These are phyloP conservation scores for Pleurostoma richardsiae DNA, from an alignment of 2,329 filamentous ascomycete genomes.

Conservation along the genomic window DNA sequence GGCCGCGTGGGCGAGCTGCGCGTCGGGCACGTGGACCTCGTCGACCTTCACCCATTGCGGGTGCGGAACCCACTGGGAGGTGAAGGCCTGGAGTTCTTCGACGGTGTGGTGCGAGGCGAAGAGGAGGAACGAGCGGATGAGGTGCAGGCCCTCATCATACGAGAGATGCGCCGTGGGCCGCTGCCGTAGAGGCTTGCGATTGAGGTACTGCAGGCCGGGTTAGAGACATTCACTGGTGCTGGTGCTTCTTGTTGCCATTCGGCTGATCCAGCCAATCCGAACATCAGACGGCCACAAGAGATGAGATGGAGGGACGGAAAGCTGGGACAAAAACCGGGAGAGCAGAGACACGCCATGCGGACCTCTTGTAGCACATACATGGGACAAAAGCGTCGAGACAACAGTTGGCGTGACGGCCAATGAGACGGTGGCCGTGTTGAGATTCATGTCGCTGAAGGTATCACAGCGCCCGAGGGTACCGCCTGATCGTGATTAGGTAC, in stretches of 20 bases:
- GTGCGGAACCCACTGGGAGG: constrained; percentile 83
- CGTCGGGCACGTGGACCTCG: constrained; percentile 57
- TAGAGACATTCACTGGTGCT: no score
- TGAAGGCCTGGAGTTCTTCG: constrained; percentile 90
- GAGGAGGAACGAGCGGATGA: constrained; percentile 80
- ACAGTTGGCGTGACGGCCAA: constrained; percentile 84
- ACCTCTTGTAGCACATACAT: constrained; percentile 53
- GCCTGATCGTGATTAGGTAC: no score
- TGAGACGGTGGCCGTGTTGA: constrained; percentile 77
- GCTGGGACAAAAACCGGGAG: neutral
- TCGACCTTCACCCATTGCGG: constrained; percentile 84
- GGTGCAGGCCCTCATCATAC: constrained; percentile 86
- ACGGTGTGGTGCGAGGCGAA: constrained; percentile 87
- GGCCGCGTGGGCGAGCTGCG: constrained; percentile 63
- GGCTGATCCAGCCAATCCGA: no score
- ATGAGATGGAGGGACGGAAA: neutral
- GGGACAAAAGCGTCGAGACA: constrained; percentile 78
- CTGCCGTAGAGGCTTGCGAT: constrained; percentile 67
- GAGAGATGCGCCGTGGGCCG: constrained; percentile 88
- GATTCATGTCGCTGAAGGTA: constrained; percentile 32
- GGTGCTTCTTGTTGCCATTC: neutral
- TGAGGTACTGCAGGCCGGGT: constrained; percentile 59
- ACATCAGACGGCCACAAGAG: neutral
- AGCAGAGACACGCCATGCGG: neutral
- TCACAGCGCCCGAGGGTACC: no score